These are phyloP conservation scores for Ustilago lituana DNA, from an alignment of 1,284 basidiomycete species.

Conservation along the genomic window DNA sequence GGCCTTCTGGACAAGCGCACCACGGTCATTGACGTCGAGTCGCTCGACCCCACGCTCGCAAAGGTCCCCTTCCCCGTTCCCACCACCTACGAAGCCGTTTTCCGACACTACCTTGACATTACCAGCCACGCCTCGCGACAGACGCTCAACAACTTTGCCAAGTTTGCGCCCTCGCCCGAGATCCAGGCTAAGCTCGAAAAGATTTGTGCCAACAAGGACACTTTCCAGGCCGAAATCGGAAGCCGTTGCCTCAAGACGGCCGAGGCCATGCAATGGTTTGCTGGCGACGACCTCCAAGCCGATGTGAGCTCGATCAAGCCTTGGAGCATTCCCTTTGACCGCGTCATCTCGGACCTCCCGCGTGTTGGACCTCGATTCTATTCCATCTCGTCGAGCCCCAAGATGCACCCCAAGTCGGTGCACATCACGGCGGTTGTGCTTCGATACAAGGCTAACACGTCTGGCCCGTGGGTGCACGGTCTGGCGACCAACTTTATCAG, in stretches of 20 bases:
- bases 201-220: slow-evolving; percentile 86
- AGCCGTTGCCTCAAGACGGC: slow-evolving; percentile 87
- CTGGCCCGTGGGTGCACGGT: slow-evolving; percentile 55
- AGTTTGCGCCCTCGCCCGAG: slow-evolving; percentile 84
- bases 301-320: slow-evolving; percentile 76
- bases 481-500: slow-evolving; percentile 65
- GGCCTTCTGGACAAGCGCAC: slow-evolving; percentile 78
- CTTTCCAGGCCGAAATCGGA: slow-evolving; percentile 79
- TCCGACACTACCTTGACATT: slow-evolving; percentile 97
- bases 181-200: slow-evolving; percentile 79
- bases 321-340: slow-evolving; percentile 97
- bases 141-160: slow-evolving; percentile 84
- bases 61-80: slow-evolving; percentile 99
- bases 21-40: slow-evolving; percentile 84
- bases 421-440: slow-evolving; percentile 92
- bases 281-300: slow-evolving; percentile 77
- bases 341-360: slow-evolving; percentile 89
- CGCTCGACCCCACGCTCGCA: slow-evolving; percentile 93
- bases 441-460: slow-evolving; percentile 52
- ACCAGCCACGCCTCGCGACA: slow-evolving; percentile 92
- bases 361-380: slow-evolving; percentile 96
- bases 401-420: slow-evolving; percentile 84
- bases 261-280: slow-evolving; percentile 86
- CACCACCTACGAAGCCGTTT: slow-evolving; percentile 91
- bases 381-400: slow-evolving; percentile 97